These are phyloP conservation scores for Solanum chacoense DNA, from an alignment of 305 asterid genomes.

Conservation along the genomic window DNA sequence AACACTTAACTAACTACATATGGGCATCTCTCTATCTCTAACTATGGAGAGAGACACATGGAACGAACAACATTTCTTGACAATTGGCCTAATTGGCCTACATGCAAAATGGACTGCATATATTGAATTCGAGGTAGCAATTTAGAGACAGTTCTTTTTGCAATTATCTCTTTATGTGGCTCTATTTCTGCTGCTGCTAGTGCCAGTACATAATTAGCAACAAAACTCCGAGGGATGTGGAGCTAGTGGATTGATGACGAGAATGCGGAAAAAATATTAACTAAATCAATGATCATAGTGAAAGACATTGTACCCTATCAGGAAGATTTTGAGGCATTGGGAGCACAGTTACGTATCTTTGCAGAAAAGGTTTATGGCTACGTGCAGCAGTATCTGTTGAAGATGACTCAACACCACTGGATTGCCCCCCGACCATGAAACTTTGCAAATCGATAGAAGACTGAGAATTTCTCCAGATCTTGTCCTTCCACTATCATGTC, in stretches of 20 bases:
- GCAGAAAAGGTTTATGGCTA: constrained; percentile 38
- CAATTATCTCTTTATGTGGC: constrained; percentile 20
- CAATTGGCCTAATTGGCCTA: neutral
- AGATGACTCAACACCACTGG: constrained; percentile 41
- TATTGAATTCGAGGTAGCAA: neutral
- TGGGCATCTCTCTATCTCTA: neutral
- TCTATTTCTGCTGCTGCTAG: constrained; percentile 20
- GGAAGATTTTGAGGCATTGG: constrained; percentile 73
- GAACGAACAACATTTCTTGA: neutral
- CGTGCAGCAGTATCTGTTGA: constrained; percentile 32
- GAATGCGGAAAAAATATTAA: constrained; percentile 17
- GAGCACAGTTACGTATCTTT: constrained; percentile 70
- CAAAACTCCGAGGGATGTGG: constrained; percentile 14
- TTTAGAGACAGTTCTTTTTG: constrained; percentile 12
- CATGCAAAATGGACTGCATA: neutral
- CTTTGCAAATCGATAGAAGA: constrained; percentile 79
- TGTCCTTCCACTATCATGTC: constrained; percentile 71
- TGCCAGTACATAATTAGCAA: constrained; percentile 26
- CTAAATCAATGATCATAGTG: constrained; percentile 38
- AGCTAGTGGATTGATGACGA: constrained; percentile 9
- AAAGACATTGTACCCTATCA: constrained; percentile 62
- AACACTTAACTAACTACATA: neutral
- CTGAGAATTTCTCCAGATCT: constrained; percentile 78
- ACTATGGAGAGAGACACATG: neutral
- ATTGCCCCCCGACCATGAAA: constrained; percentile 79